Base-by-base conservation (phyloP, 2,329 filamentous ascomycete species). In the Macrophomina pseudophaseolina region DNA sequence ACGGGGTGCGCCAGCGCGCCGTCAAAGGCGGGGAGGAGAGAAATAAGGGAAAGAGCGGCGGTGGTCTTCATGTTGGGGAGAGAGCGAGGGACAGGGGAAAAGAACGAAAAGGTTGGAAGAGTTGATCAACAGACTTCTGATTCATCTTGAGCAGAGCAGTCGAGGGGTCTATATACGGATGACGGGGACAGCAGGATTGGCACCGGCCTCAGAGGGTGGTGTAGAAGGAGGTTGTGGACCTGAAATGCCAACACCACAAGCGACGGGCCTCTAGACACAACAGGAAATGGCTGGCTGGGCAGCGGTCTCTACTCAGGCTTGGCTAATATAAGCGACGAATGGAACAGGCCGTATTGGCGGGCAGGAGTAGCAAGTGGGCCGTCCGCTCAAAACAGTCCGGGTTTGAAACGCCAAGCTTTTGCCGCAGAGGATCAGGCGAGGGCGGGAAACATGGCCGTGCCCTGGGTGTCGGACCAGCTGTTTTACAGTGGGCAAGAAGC, bases 61-160 rank as follows among this genome's bases (percentile, higher is more conserved):
- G 71, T 63, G 56, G 68, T 66, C 66, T 73, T 73, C 72, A 74
- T 70, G 9, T 44, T 67, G 64, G 28, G 12, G 8, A 12, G n/a
- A 28, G 48, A 30, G 11, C 12, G 18, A 30, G 12, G 48, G n/a
- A 51, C n/a, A 51, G 12, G 14, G 32, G 14, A 23, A 66, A 42
- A 48, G 35, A 52, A 63, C 48, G 40, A 30, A 60, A 2, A 30
- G 40, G 56, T 46, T 30, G 30, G 56, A 59, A 59, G 28, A 28
- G n/a, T 44, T 59, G 56, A 16, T 59, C 56, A 59, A 59, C 56
- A 59, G 30, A 60, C 28, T 60, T 35, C 56, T 60, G 56, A 14
- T 23, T 35, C 40, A 7, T 48, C 5, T 18, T 35, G 16, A 18
- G 9, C 2, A 18, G n/a, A 16, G 56, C 28, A 28, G 42, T 12